phyloP scores from a whole-genome alignment of 2,329 filamentous ascomycete species.

The Epichloe baconii region DNA sequence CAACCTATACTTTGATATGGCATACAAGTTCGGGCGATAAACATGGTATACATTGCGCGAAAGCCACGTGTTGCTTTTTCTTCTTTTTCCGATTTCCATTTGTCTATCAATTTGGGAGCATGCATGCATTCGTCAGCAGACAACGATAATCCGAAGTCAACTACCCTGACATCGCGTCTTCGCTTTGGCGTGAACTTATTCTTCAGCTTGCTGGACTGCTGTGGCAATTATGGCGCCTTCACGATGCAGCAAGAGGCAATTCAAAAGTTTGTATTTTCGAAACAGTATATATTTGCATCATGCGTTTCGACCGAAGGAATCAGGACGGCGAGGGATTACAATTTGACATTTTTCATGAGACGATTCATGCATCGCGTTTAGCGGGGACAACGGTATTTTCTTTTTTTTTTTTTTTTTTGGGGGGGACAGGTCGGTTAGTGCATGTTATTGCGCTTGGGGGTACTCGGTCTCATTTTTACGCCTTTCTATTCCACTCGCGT shows the following conservation, averaged over 20 bases:
- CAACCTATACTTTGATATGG: too few species aligned
- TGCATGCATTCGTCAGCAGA: not conserved
- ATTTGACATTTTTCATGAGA: constrained; percentile 12
- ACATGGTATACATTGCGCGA: not conserved
- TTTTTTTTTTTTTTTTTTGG: constrained; percentile 7
- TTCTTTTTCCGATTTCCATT: not conserved
- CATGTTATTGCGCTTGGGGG: constrained; percentile 7
- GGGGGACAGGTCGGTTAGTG: constrained; percentile 1
- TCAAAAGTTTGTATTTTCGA: constrained; percentile 12
- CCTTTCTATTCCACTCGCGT: constrained; percentile 5
- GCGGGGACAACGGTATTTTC: constrained; percentile 19
- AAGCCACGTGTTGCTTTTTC: not conserved
- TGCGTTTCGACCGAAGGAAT: constrained; percentile 13
- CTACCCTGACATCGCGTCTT: not conserved
- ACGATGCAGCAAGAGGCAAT: constrained; percentile 8
- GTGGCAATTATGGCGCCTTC: not conserved
- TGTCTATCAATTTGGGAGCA: not conserved
- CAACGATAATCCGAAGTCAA: not conserved
- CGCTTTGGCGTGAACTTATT: not conserved
- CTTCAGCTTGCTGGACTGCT: not conserved
- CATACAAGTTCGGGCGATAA: not conserved
- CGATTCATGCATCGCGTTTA: constrained; percentile 25
- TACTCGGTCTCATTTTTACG: not conserved
- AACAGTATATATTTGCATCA: constrained; percentile 18
- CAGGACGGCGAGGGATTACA: not conserved